These are phyloP conservation scores for Aschersonia sp. DNA, from an alignment of 2,329 filamentous ascomycete species.

Conservation along the genomic window DNA sequence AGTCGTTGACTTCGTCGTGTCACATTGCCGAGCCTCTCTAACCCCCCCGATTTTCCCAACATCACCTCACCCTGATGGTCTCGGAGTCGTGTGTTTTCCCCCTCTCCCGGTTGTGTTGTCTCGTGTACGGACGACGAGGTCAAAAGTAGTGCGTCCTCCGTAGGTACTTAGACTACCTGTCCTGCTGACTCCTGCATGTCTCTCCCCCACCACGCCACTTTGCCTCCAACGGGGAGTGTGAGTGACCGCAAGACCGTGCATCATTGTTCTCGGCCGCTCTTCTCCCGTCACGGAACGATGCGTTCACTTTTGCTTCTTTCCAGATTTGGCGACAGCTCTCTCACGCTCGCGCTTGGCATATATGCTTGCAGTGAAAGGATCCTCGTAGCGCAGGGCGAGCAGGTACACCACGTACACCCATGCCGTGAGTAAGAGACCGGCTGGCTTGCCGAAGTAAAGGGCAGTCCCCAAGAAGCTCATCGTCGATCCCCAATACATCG, in stretches of 20 bases:
- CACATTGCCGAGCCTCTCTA: too few relatives aligned
- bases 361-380: slow-evolving; percentile 86
- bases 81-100: background rate
- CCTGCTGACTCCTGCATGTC: too few relatives aligned
- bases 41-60: background rate
- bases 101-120: background rate
- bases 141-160: too few relatives aligned
- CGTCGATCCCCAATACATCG: slow-evolving; percentile 94
- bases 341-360: slow-evolving; percentile 70
- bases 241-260: background rate
- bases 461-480: slow-evolving; percentile 85
- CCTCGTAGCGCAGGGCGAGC: slow-evolving; percentile 73
- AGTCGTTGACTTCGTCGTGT: too few relatives aligned
- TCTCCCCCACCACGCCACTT: too few relatives aligned
- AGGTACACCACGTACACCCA: slow-evolving; percentile 68
- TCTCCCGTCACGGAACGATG: background rate
- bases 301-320: slow-evolving; percentile 36
- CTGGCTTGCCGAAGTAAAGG: slow-evolving; percentile 73
- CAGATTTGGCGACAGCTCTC: slow-evolving; percentile 28
- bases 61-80: background rate
- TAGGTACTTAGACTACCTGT: too few relatives aligned
- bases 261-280: background rate
- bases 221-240: too few relatives aligned
- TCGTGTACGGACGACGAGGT: too few relatives aligned
- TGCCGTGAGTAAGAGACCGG: slow-evolving; percentile 61